Conservation (phyloP, 1,139 yeast genomes). For the Pichia sp. region DNA sequence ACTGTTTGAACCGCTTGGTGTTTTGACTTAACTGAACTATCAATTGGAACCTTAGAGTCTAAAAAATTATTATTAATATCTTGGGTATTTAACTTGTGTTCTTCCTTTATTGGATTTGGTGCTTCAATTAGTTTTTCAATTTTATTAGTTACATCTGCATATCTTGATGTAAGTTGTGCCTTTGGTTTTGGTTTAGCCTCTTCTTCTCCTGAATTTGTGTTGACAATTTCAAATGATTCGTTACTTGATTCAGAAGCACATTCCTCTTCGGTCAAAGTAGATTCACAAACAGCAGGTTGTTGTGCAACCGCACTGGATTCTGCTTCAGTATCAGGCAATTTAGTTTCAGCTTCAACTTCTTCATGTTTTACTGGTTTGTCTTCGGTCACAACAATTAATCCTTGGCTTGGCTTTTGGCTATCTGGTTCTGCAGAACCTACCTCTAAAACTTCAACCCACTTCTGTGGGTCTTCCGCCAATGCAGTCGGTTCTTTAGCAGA, state of each 20-base stretch:
- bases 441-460: background rate
- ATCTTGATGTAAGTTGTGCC: background rate
- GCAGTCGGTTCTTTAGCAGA: background rate
- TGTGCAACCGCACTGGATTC: background rate
- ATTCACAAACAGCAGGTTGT: constrained; percentile 1
- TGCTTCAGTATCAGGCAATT: background rate
- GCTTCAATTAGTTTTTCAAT: background rate
- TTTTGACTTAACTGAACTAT: background rate
- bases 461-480: background rate
- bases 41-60: background rate
- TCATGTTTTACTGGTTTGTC: background rate
- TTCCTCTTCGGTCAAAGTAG: background rate
- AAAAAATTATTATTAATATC: background rate
- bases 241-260: background rate
- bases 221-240: constrained; percentile 1
- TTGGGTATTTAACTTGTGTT: background rate
- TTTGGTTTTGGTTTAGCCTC: background rate
- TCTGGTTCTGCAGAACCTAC: background rate
- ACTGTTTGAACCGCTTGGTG: background rate
- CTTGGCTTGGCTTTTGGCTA: background rate
- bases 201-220: background rate
- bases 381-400: background rate
- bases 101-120: background rate
- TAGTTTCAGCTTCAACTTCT: background rate
- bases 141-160: background rate